Evolutionary conservation across 75 land plant species (phyloP), one percentile per base, ranked within the genome.

Genomic region (Picea glauca): DNA sequence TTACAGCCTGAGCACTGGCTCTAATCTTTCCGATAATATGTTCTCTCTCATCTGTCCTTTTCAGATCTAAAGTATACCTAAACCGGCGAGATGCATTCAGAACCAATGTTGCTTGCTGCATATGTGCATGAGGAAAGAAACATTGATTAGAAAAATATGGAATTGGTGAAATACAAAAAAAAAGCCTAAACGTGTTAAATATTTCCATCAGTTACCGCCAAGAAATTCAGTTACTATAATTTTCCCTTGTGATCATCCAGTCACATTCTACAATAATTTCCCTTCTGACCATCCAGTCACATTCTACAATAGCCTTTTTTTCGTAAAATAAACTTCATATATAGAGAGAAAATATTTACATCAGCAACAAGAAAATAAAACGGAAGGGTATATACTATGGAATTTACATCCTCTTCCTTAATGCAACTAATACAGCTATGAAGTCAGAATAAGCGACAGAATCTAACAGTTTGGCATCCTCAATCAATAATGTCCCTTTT

Each of bases 81-180:
- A 96, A 96, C 58, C 99, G 83, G 13, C 99, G 91, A 60, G 98
- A 83, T 73, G 99, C 99, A 88, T 96, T 96, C 20, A 96, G 80
- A 72, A 87, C 99, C 58, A 96, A 90, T 20, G 91, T 88, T 30
- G 92, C 94, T 90, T 89, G 87, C 94, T 92, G 77, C 23, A 78
- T 32, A 50, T 9, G 77, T 21, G 32, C 65, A 79, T 8, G 38
- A 20, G 5, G 23, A 74, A 21, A 13, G 23, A 74, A 21, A 13
- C 33, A 57, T 54, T 54, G 5, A 30, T 75, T 70, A 70, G n/a
- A 70, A 40, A 20, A n/a, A 50, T 8, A 32, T 9, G 21, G n/a
- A 46, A 11, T n/a, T 40, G 43, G 7, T 2, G 9, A 8, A 20
- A 70, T 26, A 26, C 26, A 46, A 20, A 2, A 9, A 40, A 9